phyloP scores from a whole-genome alignment of 2,329 filamentous ascomycete genomes.

The Aureobasidium sp. region DNA sequence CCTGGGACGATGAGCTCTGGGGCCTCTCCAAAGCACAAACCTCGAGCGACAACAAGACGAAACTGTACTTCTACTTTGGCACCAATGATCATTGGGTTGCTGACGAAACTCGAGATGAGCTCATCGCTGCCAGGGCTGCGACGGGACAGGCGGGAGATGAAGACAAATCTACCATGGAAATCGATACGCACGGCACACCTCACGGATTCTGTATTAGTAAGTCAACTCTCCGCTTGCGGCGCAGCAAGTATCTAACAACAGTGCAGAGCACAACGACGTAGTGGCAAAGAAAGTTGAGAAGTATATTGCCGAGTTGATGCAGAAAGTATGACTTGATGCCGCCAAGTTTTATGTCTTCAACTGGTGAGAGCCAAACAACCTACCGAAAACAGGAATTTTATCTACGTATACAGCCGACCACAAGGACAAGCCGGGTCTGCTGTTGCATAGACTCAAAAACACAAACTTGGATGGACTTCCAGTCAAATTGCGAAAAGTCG shows the following conservation, averaged over 20 bases:
- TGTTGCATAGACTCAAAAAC: too few relatives aligned
- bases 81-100: slow-evolving; percentile 69
- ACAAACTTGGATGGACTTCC: too few relatives aligned
- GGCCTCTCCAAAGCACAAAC: slow-evolving; percentile 40
- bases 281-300: slow-evolving; percentile 58
- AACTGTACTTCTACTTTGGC: slow-evolving; percentile 66
- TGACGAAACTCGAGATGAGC: slow-evolving; percentile 60
- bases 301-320: slow-evolving; percentile 42
- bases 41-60: slow-evolving; percentile 34
- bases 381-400: too few relatives aligned
- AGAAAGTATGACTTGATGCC: not conserved
- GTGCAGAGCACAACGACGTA: slow-evolving; percentile 45
- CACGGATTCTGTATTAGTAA: slow-evolving; percentile 67
- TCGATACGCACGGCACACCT: slow-evolving; percentile 60
- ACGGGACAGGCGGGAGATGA: slow-evolving; percentile 32
- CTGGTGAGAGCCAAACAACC: too few relatives aligned
- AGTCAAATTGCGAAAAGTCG: too few relatives aligned
- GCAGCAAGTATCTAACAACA: not conserved
- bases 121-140: slow-evolving; percentile 52
- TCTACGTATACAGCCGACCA: too few relatives aligned
- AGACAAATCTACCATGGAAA: slow-evolving; percentile 58
- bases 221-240: slow-evolving; percentile 29
- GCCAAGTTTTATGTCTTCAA: too few relatives aligned
- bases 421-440: too few relatives aligned
- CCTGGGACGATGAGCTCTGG: slow-evolving; percentile 68